phyloP scores from a whole-genome alignment of 768 basidiomycete genomes.

The Multifurca ochricompacta region DNA sequence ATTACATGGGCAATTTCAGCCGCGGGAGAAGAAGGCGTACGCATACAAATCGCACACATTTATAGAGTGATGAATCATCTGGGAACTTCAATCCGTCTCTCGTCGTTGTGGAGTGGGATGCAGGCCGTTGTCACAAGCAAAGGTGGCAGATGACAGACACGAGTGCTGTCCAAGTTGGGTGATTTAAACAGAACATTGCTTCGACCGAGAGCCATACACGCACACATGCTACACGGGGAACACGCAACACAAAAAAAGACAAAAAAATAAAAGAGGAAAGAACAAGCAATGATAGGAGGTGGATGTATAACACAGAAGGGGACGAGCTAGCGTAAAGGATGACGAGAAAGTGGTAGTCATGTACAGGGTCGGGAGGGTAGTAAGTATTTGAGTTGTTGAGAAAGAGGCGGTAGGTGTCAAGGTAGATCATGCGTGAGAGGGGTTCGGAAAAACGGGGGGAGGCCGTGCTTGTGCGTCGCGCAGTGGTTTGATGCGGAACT shows the following conservation, averaged over 20 bases:
- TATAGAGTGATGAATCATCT: too few species aligned
- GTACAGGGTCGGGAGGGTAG: conserved; percentile 11
- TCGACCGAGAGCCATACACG: conserved; percentile 33
- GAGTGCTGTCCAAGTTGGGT: too few species aligned
- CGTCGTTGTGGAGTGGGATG: too few species aligned
- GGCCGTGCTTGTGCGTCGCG: conserved; percentile 37
- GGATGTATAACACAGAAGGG: conserved; percentile 15
- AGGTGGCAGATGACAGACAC: not conserved
- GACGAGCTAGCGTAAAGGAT: conserved; percentile 1
- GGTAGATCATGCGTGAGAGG: conserved; percentile 30
- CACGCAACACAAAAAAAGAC: conserved; percentile 15
- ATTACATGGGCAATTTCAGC: too few species aligned
- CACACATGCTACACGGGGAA: conserved; percentile 36
- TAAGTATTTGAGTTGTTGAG: conserved; percentile 14
- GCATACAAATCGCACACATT: too few species aligned
- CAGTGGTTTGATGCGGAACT: conserved; percentile 76
- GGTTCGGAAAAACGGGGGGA: conserved; percentile 33
- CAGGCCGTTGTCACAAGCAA: too few species aligned
- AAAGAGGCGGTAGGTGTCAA: conserved; percentile 6
- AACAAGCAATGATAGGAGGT: conserved; percentile 18
- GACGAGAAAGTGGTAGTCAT: conserved; percentile 10
- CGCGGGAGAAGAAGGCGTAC: too few species aligned
- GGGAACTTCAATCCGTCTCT: too few species aligned
- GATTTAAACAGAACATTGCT: conserved; percentile 24
- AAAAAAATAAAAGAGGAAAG: conserved; percentile 15